phyloP scores from a whole-genome alignment of 2,329 filamentous ascomycete species.

The Ophiostoma novo-ulmi region DNA sequence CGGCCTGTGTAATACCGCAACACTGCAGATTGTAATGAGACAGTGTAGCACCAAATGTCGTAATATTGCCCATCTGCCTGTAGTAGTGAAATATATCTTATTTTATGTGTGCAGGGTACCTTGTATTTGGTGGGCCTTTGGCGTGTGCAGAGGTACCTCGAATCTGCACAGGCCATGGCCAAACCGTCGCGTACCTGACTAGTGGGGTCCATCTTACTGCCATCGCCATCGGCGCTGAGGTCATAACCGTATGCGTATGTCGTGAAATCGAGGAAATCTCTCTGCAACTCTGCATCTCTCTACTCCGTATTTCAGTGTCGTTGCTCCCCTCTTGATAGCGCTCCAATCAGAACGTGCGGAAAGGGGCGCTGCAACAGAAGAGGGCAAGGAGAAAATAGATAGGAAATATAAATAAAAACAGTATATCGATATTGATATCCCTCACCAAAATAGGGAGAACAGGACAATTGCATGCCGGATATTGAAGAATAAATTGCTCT shows the following conservation, averaged over 20 bases:
- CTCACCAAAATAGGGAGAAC: no score
- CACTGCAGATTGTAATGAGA: neutral
- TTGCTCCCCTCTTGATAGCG: neutral
- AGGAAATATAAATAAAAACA: neutral
- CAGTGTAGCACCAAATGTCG: neutral
- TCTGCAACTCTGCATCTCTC: neutral
- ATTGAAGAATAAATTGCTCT: no score
- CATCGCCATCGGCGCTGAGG: neutral
- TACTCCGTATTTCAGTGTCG: neutral
- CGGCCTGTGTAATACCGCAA: neutral
- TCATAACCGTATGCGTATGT: neutral
- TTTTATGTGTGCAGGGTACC: neutral
- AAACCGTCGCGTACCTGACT: slow-evolving; percentile 18
- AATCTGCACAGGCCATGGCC: neutral
- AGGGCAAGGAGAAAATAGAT: neutral
- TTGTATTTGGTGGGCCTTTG: neutral
- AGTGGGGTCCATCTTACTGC: slow-evolving; percentile 16
- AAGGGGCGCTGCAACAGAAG: neutral
- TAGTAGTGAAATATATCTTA: neutral
- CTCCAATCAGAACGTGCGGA: slow-evolving; percentile 15
- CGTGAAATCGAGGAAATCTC: neutral
- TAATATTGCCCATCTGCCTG: neutral
- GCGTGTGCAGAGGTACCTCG: neutral
- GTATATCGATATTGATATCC: no score
- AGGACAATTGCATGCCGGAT: neutral